phyloP scores from a whole-genome alignment of 306 rosid species.

The Vicia villosa region DNA sequence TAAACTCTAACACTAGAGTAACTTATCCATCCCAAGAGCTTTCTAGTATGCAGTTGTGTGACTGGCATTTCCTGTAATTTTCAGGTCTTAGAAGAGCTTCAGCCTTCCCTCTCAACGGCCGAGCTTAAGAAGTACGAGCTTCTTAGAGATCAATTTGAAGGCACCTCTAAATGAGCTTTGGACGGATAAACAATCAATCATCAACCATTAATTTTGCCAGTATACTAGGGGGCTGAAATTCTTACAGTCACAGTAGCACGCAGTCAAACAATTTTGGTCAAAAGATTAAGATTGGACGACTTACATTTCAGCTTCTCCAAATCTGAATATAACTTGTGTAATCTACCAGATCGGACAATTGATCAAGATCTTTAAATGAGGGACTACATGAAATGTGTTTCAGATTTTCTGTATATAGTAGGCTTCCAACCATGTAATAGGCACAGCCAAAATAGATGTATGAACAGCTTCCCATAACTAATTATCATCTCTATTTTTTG shows the following conservation, averaged over 20 bases:
- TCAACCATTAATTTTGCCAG: background rate
- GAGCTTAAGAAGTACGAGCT: slow-evolving; percentile 82
- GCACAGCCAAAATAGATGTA: background rate
- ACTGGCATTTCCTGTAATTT: slow-evolving; percentile 34
- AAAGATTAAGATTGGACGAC: background rate
- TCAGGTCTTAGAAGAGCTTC: slow-evolving; percentile 72
- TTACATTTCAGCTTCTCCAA: background rate
- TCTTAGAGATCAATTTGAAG: slow-evolving; percentile 91
- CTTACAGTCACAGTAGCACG: background rate
- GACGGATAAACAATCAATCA: background rate
- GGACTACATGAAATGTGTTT: background rate
- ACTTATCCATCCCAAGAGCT: slow-evolving; percentile 2
- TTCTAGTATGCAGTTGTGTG: slow-evolving; percentile 13
- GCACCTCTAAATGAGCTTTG: slow-evolving; percentile 56
- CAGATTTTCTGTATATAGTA: background rate
- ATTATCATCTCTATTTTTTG: background rate
- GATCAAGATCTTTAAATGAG: background rate
- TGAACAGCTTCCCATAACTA: background rate
- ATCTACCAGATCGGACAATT: background rate
- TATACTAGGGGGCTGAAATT: background rate
- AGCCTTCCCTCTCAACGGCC: slow-evolving; percentile 77
- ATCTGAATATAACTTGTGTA: background rate
- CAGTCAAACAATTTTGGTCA: background rate
- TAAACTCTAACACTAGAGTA: background rate
- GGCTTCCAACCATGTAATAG: background rate